Conservation (phyloP, 805 yeast genomes). For the Starmerella khaoyaiensis region DNA sequence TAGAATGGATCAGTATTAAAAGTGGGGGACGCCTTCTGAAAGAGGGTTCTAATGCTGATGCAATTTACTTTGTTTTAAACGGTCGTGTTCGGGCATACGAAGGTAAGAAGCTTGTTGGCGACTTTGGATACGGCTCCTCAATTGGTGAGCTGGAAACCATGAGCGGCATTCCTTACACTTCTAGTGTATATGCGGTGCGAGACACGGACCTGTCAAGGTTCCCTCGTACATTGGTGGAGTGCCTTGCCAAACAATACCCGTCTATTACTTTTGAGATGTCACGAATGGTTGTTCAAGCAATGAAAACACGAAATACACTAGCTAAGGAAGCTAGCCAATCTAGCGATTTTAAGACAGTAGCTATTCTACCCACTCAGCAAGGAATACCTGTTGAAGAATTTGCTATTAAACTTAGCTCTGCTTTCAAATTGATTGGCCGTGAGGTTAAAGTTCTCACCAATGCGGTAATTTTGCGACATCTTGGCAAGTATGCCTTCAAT, state of each 20-base stretch:
- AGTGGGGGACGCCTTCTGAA: constrained; percentile 71
- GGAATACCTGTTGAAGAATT: constrained; percentile 83
- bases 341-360: constrained; percentile 60
- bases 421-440: constrained; percentile 59
- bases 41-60: constrained; percentile 80
- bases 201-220: constrained; percentile 90
- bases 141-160: constrained; percentile 91
- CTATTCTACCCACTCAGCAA: constrained; percentile 62
- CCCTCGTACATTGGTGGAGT: constrained; percentile 79
- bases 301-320: constrained; percentile 11
- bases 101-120: constrained; percentile 39
- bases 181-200: constrained; percentile 61
- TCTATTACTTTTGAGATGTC: constrained; percentile 83
- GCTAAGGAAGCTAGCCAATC: constrained; percentile 18
- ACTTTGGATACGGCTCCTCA: constrained; percentile 87
- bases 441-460: constrained; percentile 72
- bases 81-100: constrained; percentile 17
- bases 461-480: constrained; percentile 59
- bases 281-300: constrained; percentile 56
- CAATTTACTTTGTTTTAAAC: constrained; percentile 28
- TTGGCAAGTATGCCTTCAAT: constrained; percentile 90
- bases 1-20: constrained; percentile 88
- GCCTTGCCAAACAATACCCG: constrained; percentile 72
- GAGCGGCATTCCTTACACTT: constrained; percentile 55
- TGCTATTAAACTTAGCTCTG: constrained; percentile 58